phyloP scores from a whole-genome alignment of 2,329 filamentous ascomycete genomes.

The Neodidymelliopsis sp. region DNA sequence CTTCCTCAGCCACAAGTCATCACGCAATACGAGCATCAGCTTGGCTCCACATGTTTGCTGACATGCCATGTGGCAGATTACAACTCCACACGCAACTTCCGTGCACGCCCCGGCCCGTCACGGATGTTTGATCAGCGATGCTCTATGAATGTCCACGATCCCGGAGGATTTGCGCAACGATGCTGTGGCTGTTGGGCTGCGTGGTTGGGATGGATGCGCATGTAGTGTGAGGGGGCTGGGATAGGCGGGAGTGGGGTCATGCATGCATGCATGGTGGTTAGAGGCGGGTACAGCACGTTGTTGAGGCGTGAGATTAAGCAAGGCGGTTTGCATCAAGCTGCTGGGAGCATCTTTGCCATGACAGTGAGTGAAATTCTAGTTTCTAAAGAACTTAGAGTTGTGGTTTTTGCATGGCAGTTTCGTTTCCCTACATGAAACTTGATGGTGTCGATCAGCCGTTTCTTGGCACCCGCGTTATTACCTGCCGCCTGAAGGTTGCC shows the following conservation, averaged over 20 bases:
- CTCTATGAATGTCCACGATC: neutral
- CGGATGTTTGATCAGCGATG: slow-evolving; percentile 10
- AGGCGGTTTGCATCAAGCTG: no score
- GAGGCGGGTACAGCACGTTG: slow-evolving; percentile 5
- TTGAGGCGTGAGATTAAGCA: slow-evolving; percentile 12
- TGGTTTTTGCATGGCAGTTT: neutral
- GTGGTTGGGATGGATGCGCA: neutral
- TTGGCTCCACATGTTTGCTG: slow-evolving; percentile 17
- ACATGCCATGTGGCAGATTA: slow-evolving; percentile 14
- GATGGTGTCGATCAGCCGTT: no score
- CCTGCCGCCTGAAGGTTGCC: slow-evolving; percentile 7
- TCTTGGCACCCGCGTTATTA: no score
- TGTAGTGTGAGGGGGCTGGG: slow-evolving; percentile 9
- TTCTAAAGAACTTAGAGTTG: no score
- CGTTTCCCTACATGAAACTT: neutral
- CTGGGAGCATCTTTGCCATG: no score
- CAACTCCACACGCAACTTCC: neutral
- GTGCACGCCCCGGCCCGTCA: slow-evolving; percentile 13
- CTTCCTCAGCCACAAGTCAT: slow-evolving; percentile 16
- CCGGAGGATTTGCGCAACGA: neutral
- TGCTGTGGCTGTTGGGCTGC: slow-evolving; percentile 1
- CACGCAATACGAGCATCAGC: slow-evolving; percentile 12
- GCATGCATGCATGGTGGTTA: neutral
- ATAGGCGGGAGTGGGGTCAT: neutral
- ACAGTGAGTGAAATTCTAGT: no score